phyloP scores from a whole-genome alignment of 1,139 yeast species.

The Geotrichum klebahnii region DNA sequence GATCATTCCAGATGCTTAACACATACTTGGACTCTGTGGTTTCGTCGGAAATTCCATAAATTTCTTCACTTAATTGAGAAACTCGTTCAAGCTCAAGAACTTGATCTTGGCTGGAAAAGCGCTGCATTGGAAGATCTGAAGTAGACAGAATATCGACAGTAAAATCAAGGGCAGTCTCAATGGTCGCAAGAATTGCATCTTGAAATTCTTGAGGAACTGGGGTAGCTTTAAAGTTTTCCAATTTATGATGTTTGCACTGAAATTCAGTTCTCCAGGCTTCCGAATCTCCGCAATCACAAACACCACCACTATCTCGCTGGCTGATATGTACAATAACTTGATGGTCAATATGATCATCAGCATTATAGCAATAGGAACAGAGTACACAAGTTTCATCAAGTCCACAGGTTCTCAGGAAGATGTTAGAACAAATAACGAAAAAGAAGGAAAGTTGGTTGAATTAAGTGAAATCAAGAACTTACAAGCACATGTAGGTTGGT shows the following conservation, averaged over 20 bases:
- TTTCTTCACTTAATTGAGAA: constrained; percentile 39
- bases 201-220: constrained; percentile 33
- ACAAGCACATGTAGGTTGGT: constrained; percentile 70
- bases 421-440: not conserved
- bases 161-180: constrained; percentile 63
- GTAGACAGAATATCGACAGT: constrained; percentile 62
- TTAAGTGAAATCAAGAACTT: constrained; percentile 23
- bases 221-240: constrained; percentile 24
- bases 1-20: constrained; percentile 69
- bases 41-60: constrained; percentile 45
- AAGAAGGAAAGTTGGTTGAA: not conserved
- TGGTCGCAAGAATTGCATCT: constrained; percentile 38
- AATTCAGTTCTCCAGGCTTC: constrained; percentile 65
- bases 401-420: constrained; percentile 63
- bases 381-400: constrained; percentile 82
- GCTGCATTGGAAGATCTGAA: constrained; percentile 43
- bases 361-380: constrained; percentile 72
- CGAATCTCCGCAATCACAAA: constrained; percentile 91
- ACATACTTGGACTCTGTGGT: constrained; percentile 48
- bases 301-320: constrained; percentile 80
- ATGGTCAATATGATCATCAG: constrained; percentile 70
- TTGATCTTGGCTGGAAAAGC: constrained; percentile 28
- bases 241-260: constrained; percentile 47
- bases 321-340: constrained; percentile 68
- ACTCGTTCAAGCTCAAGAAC: constrained; percentile 31